Conservation (phyloP, 106 monocot genomes). For the Platanthera zijinensis region DNA sequence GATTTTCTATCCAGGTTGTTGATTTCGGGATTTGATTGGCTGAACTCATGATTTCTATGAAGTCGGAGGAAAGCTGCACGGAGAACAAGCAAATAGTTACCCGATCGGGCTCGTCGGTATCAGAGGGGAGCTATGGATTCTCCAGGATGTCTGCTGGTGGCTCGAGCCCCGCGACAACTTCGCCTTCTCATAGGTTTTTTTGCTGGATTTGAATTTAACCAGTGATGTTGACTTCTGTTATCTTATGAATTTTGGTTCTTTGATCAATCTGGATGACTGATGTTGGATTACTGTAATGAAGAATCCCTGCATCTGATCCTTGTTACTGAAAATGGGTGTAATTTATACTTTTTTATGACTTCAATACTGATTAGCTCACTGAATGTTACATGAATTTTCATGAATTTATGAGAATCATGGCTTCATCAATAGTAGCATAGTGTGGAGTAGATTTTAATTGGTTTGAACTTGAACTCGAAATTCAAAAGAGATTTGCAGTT, state of each 20-base stretch:
- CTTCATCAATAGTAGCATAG: too few species aligned
- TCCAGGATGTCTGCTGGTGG: constrained; percentile 32
- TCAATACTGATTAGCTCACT: background rate
- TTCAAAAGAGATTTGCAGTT: too few species aligned
- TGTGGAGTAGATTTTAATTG: too few species aligned
- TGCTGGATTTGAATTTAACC: background rate
- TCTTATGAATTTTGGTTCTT: too few species aligned
- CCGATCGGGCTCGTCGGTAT: constrained; percentile 35
- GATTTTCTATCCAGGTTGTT: background rate
- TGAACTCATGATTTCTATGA: constrained; percentile 27
- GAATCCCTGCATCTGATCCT: background rate
- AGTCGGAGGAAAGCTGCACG: constrained; percentile 46
- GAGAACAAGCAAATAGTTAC: constrained; percentile 70
- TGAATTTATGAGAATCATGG: too few species aligned
- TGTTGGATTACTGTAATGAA: background rate
- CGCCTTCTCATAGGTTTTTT: constrained; percentile 34
- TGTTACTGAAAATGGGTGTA: background rate
- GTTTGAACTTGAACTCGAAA: too few species aligned
- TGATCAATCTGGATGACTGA: background rate
- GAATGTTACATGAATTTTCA: background rate
- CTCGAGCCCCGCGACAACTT: constrained; percentile 29
- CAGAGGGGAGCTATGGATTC: constrained; percentile 45
- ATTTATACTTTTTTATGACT: background rate
- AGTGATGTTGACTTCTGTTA: background rate
- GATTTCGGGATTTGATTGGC: constrained; percentile 4